Evolutionary conservation across 2,329 filamentous ascomycete genomes (phyloP).

Genomic region (Exserohilum turcica): DNA sequence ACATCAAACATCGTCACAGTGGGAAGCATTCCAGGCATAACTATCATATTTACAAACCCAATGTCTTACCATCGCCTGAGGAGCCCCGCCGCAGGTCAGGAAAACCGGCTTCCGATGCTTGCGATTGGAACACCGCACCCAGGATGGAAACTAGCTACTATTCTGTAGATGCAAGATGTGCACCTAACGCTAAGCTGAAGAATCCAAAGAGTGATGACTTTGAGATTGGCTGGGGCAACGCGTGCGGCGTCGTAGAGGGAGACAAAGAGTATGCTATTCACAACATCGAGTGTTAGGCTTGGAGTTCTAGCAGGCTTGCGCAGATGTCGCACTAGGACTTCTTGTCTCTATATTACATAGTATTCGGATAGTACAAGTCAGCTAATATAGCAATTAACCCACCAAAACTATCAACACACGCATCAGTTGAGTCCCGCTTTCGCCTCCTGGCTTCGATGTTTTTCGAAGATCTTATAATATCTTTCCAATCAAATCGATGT

Average conservation of each 20-base stretch:
- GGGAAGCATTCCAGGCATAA: slow-evolving; percentile 1
- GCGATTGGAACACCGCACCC: slow-evolving; percentile 47
- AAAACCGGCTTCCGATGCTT: slow-evolving; percentile 17
- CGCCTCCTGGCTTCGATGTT: background rate
- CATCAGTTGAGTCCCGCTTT: background rate
- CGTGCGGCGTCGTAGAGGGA: slow-evolving; percentile 45
- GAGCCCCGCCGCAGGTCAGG: background rate
- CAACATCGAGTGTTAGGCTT: slow-evolving; percentile 5
- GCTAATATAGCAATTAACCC: background rate
- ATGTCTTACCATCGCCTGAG: background rate
- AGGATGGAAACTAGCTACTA: slow-evolving; percentile 50
- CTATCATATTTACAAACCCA: background rate
- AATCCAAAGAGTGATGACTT: slow-evolving; percentile 24
- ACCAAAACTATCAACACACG: background rate
- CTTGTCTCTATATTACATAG: background rate
- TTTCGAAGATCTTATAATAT: background rate
- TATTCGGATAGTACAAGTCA: background rate
- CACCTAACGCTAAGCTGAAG: slow-evolving; percentile 35
- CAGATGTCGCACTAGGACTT: background rate
- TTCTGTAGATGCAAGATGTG: slow-evolving; percentile 46
- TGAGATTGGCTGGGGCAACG: slow-evolving; percentile 51
- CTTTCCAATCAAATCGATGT: background rate
- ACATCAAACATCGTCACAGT: slow-evolving; percentile 5
- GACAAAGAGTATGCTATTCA: slow-evolving; percentile 9
- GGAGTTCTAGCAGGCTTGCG: background rate